Conservation (phyloP, 2,329 filamentous ascomycete species). For the Nemania abortiva region DNA sequence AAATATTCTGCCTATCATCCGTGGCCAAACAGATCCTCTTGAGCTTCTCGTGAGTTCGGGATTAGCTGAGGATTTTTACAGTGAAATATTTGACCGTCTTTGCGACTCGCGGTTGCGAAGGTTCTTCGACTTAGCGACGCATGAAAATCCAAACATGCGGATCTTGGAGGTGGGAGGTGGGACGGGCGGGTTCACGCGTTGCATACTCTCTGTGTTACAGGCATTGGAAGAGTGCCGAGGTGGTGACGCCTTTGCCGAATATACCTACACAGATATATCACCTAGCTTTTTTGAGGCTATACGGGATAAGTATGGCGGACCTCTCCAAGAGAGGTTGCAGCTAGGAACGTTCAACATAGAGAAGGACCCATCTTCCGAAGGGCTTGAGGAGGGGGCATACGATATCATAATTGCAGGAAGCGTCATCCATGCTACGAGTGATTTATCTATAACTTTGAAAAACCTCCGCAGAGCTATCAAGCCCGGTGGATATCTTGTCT, state of each 20-base stretch:
- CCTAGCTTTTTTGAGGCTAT: neutral
- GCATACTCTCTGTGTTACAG: neutral
- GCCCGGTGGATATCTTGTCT: neutral
- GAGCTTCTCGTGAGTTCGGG: neutral
- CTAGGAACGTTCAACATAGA: neutral
- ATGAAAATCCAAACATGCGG: neutral
- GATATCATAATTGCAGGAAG: neutral
- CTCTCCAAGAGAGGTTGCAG: neutral
- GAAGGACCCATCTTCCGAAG: neutral
- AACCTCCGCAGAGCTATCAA: neutral
- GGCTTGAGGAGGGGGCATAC: neutral
- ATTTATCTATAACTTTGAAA: neutral
- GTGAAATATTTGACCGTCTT: too few species aligned
- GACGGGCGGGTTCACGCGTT: neutral
- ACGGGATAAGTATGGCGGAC: neutral
- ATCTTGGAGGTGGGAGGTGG: neutral
- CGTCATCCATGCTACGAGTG: neutral
- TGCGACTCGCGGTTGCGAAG: neutral
- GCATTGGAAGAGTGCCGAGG: neutral
- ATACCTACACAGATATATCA: neutral
- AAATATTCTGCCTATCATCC: too few species aligned
- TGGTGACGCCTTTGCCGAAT: neutral
- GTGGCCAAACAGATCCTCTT: too few species aligned
- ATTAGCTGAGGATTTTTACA: too few species aligned
- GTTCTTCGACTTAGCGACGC: neutral